phyloP scores from a whole-genome alignment of 139 green algal species.

The Picochlorum sp. region DNA sequence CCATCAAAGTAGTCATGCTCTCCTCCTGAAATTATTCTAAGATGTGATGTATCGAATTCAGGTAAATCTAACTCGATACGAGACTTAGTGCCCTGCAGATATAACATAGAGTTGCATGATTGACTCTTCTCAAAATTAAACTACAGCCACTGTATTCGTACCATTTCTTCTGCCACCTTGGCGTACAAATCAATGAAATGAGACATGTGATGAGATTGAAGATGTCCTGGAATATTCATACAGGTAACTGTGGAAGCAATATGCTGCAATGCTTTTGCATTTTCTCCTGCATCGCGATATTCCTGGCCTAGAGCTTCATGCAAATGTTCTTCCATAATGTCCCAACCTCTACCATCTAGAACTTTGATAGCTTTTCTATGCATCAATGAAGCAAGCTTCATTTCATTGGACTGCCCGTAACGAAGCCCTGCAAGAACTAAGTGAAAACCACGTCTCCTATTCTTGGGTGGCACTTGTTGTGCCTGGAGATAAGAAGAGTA shows the following conservation, averaged over 20 bases:
- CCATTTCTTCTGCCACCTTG: constrained; percentile 7
- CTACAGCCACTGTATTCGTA: neutral
- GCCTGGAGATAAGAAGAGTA: constrained; percentile 72
- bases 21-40: constrained; percentile 55
- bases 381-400: constrained; percentile 49
- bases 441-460: constrained; percentile 78
- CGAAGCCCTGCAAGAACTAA: constrained; percentile 84
- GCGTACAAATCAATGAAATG: constrained; percentile 54
- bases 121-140: too few relatives aligned
- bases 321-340: constrained; percentile 81
- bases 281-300: constrained; percentile 37
- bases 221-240: constrained; percentile 26
- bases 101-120: too few relatives aligned
- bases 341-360: constrained; percentile 62
- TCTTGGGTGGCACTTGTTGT: constrained; percentile 20
- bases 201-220: constrained; percentile 62
- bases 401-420: constrained; percentile 58
- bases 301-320: constrained; percentile 70
- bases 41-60: constrained; percentile 37
- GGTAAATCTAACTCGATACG: too few relatives aligned
- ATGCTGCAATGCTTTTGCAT: constrained; percentile 46
- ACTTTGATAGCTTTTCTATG: constrained; percentile 57
- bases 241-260: constrained; percentile 54
- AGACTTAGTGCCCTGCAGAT: too few relatives aligned
- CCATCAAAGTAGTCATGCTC: constrained; percentile 43